Conservation (phyloP, 2,329 filamentous ascomycete genomes). For the Rhinocladiella mackenziei region DNA sequence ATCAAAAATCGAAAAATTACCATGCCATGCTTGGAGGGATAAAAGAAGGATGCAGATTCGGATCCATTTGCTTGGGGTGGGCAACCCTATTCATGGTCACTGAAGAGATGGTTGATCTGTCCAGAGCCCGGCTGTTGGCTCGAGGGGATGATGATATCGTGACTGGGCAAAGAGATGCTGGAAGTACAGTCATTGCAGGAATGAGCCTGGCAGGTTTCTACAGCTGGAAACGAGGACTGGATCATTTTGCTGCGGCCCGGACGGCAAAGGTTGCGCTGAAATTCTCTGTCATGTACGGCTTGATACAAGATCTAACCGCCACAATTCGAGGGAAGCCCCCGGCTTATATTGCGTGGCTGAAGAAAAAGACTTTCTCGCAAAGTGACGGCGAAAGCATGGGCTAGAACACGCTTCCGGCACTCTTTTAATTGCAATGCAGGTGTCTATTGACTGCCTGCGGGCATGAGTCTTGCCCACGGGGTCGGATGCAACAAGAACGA, state of each 20-base stretch:
- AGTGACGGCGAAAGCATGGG: not conserved
- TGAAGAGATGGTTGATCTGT: constrained; percentile 79
- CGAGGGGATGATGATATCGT: constrained; percentile 76
- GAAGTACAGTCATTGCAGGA: constrained; percentile 77
- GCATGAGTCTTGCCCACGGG: no score
- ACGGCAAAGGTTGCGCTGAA: constrained; percentile 76
- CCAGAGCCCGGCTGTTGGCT: constrained; percentile 64
- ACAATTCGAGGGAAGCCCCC: constrained; percentile 60
- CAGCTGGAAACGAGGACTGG: constrained; percentile 79
- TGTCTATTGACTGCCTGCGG: no score
- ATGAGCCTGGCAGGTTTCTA: constrained; percentile 81
- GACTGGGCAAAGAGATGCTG: constrained; percentile 61
- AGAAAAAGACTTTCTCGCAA: constrained; percentile 5
- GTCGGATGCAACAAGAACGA: not conserved
- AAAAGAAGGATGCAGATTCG: constrained; percentile 73
- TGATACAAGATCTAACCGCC: constrained; percentile 71
- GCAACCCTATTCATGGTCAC: constrained; percentile 71
- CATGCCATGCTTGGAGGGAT: constrained; percentile 72
- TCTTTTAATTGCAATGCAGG: no score
- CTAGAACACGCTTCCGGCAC: not conserved
- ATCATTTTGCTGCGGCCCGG: constrained; percentile 68
- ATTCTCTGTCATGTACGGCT: constrained; percentile 74
- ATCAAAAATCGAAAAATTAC: constrained; percentile 98
- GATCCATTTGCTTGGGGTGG: constrained; percentile 65
- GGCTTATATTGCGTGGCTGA: constrained; percentile 67